Conservation (phyloP, 768 basidiomycete species). For the Suillus variegatus region DNA sequence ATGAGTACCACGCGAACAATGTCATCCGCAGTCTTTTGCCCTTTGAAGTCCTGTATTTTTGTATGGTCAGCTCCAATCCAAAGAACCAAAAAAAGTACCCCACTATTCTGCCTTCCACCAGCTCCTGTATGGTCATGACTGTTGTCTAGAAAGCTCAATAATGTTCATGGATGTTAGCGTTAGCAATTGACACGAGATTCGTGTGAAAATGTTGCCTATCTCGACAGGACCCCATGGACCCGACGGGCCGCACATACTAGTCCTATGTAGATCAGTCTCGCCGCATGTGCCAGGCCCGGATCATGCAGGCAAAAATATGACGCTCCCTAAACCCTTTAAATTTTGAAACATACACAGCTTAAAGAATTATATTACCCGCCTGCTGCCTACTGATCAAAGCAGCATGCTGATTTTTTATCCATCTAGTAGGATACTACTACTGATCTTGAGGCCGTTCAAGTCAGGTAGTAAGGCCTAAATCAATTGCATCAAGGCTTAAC, state of each 20-base stretch:
- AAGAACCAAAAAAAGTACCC: neutral
- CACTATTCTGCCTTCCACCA: conserved; percentile 34
- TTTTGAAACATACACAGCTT: neutral
- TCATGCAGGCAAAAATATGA: neutral
- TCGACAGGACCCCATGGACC: neutral
- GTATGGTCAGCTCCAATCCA: conserved; percentile 3
- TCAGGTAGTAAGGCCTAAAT: neutral
- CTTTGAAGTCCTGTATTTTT: conserved; percentile 30
- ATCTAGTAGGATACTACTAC: too few relatives aligned
- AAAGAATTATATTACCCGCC: neutral
- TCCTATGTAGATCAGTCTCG: too few relatives aligned
- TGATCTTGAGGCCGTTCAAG: neutral
- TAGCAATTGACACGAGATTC: neutral
- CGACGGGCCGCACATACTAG: too few relatives aligned
- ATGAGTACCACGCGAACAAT: conserved; percentile 25
- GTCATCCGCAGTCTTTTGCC: conserved; percentile 28
- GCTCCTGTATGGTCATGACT: conserved; percentile 27
- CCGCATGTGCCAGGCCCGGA: neutral
- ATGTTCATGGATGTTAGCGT: too few relatives aligned
- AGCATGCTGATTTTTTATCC: too few relatives aligned
- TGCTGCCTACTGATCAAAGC: too few relatives aligned
- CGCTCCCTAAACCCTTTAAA: neutral
- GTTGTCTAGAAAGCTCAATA: neutral
- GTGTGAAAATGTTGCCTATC: neutral
- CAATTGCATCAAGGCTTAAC: neutral